Evolutionary conservation across 1,139 yeast genomes (phyloP), one percentile per base, ranked within the genome.

Genomic region (Maudiozyma humilis): DNA sequence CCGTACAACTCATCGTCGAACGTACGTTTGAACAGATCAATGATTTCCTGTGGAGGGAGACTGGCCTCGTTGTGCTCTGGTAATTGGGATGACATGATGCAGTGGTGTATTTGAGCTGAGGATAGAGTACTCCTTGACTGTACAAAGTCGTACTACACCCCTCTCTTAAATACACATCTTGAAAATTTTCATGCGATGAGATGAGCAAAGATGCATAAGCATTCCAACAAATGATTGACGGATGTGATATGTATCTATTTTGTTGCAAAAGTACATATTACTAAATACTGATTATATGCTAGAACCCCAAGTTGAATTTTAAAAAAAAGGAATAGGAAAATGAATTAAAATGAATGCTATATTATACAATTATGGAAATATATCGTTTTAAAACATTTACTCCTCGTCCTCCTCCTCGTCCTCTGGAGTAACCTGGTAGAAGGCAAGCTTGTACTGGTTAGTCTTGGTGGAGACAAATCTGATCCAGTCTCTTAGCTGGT

Each of bases 401-500:
- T 62, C 65, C 52, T 59, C 64, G 47, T 85, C 96, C 46, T 85
- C 96, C 69, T 87, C 96, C 68, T 85, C 96, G 68, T 91, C 97
- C 66, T 89, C 96, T 65, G 86, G 91, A 68, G 93, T 91, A 72
- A 91, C 93, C 74, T 94, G 88, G 96, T 87, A 93, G 96, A 91
- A 93, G 75, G 93, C 89, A 78, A 93, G 84, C 73, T 86, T 87
- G 87, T 91, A 93, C 72, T 80, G 82, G 83, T 91, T 88, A 75
- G 86, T 87, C 78, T 88, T 83, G 69, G 85, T 81, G 61, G 98
- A 85, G 63, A 91, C 96, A 68, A 93, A 91, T 82, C 98, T 93
- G 75, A 93, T 88, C 98, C 98, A 91, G 79, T 91, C 98, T 79
- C 93, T 84, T 78, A 89, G 85, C 76, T 86, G 94, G 93, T 88